Evolutionary conservation across 352 stramenopile genomes (phyloP), one percentile per base, ranked within the genome.

Genomic region (Phytophthora sansomeana): DNA sequence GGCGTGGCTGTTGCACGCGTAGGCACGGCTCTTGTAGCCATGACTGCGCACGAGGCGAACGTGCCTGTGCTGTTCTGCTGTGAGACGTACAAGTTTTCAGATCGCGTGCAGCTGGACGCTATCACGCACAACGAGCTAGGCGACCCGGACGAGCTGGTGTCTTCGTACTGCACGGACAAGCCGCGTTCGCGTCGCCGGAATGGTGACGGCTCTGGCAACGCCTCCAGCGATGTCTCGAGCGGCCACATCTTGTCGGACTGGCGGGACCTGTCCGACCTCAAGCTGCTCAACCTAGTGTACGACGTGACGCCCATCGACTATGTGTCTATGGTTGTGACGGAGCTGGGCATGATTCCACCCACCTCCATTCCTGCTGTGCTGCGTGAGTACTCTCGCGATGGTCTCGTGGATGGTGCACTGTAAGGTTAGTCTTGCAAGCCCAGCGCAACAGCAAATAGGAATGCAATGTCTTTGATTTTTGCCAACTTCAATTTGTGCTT

Each of bases 11-110:
- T 98, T 38, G 85, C 88, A 3, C 87, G 90, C 41, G 93, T 97
- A 0, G 96, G 96, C 16, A 98, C 96, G 16, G 94, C 95, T 17
- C 85, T 96, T 16, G 92, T 99, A 21, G 96, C 96, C 6, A 90
- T 98, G 78, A 81, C 93, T 43, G 97, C 96, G 0, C 85, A 93
- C 39, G 82, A 93, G 26, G 83, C 89, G 53, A 96, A 98, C 58
- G 93, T 98, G 41, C 97, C 97, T 0, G 96, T 99, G 30, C 85
- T 99, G 13, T 97, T 99, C 41, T 98, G 94, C 67, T 98, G 96
- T 69, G 98, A 99, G 83, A 99, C 96, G 29, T 99, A 99, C 89
- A 99, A 99, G 74, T 95, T 95, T 49, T 91, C 83, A 39, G 96
- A 98, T 66, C 90, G 95, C 33, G 95, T 99, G 26, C 97, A 99